phyloP scores from a whole-genome alignment of 106 monocot species.

The Allium fistulosum region DNA sequence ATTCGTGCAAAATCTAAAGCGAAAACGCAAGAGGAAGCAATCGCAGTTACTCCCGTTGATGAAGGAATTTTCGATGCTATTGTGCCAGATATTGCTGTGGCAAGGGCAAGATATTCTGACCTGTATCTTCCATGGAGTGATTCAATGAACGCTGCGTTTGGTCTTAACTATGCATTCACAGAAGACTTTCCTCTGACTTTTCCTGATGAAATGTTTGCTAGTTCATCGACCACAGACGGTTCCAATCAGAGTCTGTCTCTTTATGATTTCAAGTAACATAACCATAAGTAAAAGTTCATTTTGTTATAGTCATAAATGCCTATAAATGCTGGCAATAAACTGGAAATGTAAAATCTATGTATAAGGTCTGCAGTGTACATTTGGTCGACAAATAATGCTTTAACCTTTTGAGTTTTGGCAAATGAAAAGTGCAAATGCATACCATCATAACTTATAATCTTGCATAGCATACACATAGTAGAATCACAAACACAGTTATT shows the following conservation, averaged over 20 bases:
- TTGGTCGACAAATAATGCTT: too few relatives aligned
- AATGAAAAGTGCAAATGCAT: too few relatives aligned
- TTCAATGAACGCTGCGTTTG: conserved; percentile 16
- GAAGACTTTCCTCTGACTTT: conserved; percentile 23
- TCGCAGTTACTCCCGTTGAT: conserved; percentile 5
- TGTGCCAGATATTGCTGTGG: conserved; percentile 40
- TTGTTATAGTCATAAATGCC: too few relatives aligned
- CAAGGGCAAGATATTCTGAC: conserved; percentile 47
- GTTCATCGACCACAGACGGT: conserved; percentile 4
- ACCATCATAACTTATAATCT: too few relatives aligned
- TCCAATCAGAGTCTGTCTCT: conserved; percentile 10
- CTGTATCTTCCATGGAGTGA: conserved; percentile 34
- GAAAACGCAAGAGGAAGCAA: not conserved
- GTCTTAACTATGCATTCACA: conserved; percentile 23
- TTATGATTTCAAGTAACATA: conserved; percentile 5
- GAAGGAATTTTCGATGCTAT: conserved; percentile 60
- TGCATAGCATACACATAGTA: too few relatives aligned
- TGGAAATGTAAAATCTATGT: too few relatives aligned
- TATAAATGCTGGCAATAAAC: too few relatives aligned
- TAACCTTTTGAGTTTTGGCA: too few relatives aligned
- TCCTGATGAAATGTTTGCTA: conserved; percentile 10
- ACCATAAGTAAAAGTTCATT: too few relatives aligned
- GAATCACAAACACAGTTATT: too few relatives aligned
- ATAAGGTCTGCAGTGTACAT: too few relatives aligned
- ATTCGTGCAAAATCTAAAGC: conserved; percentile 33